phyloP scores from a whole-genome alignment of 805 yeast species.

The Suhomyces sp. region DNA sequence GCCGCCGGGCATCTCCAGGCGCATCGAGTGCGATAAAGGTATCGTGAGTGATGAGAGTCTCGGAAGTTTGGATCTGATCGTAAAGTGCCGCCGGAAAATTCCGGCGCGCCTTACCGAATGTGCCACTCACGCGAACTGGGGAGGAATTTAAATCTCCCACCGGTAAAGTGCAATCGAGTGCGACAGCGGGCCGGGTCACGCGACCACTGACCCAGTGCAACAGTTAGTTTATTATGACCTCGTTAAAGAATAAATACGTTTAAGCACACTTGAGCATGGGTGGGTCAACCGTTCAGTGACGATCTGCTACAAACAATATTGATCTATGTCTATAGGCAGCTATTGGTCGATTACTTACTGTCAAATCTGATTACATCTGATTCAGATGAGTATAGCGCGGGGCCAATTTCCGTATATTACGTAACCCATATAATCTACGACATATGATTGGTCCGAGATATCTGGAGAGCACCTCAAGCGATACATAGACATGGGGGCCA shows the following conservation, averaged over 20 bases:
- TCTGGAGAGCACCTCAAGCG: neutral
- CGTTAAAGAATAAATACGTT: neutral
- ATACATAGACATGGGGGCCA: neutral
- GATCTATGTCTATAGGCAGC: neutral
- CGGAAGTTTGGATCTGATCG: neutral
- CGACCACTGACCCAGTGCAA: neutral
- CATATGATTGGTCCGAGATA: neutral
- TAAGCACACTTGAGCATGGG: neutral
- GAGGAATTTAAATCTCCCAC: neutral
- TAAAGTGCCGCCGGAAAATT: neutral
- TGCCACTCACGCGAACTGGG: neutral
- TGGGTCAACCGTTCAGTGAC: neutral
- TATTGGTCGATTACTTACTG: no score
- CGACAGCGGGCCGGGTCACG: conserved; percentile 8
- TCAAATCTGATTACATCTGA: no score
- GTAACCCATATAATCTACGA: neutral
- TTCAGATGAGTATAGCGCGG: neutral
- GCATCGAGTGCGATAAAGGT: neutral
- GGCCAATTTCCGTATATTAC: neutral
- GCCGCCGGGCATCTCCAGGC: neutral
- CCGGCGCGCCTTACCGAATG: conserved; percentile 1
- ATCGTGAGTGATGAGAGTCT: neutral
- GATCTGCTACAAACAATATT: neutral
- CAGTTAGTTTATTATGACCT: neutral
- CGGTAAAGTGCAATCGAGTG: conserved; percentile 3